These are phyloP conservation scores for Scortechinia acanthostroma DNA, from an alignment of 2,329 filamentous ascomycete genomes.

Conservation along the genomic window DNA sequence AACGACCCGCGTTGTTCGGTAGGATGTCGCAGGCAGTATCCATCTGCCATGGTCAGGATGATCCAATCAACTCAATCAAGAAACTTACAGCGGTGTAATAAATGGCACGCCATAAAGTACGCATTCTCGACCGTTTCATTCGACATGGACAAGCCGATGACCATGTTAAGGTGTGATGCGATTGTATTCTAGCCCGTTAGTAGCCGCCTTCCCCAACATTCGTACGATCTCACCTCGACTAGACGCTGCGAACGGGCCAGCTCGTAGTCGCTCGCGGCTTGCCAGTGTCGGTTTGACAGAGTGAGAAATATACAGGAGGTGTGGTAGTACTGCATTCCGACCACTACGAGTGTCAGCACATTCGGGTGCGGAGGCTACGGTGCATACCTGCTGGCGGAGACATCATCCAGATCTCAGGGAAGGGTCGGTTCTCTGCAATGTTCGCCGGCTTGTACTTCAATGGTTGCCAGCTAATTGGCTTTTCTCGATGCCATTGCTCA, in stretches of 20 bases:
- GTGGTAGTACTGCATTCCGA: conserved; percentile 27
- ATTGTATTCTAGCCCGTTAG: conserved; percentile 18
- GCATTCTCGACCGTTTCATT: conserved; percentile 21
- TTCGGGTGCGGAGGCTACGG: too few species aligned
- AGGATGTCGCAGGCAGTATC: conserved; percentile 17
- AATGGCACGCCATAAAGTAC: conserved; percentile 20
- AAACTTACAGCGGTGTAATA: conserved; percentile 18
- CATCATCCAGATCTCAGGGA: conserved; percentile 24
- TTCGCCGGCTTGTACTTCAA: conserved; percentile 17
- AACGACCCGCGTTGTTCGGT: conserved; percentile 16
- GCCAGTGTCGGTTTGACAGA: conserved; percentile 13
- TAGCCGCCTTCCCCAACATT: too few species aligned
- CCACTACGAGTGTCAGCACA: too few species aligned
- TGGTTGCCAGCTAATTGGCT: conserved; percentile 19
- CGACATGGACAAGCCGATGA: conserved; percentile 19
- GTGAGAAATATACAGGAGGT: conserved; percentile 18
- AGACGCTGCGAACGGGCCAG: conserved; percentile 13
- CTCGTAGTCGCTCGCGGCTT: conserved; percentile 14
- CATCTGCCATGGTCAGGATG: too few species aligned
- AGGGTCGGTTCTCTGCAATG: conserved; percentile 12
- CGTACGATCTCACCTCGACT: conserved; percentile 18
- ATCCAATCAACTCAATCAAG: background rate
- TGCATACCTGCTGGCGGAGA: conserved; percentile 19
- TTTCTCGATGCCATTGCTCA: conserved; percentile 17
- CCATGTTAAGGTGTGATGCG: conserved; percentile 14